These are phyloP conservation scores for Lippia alba DNA, from an alignment of 305 asterid species.

Conservation along the genomic window DNA sequence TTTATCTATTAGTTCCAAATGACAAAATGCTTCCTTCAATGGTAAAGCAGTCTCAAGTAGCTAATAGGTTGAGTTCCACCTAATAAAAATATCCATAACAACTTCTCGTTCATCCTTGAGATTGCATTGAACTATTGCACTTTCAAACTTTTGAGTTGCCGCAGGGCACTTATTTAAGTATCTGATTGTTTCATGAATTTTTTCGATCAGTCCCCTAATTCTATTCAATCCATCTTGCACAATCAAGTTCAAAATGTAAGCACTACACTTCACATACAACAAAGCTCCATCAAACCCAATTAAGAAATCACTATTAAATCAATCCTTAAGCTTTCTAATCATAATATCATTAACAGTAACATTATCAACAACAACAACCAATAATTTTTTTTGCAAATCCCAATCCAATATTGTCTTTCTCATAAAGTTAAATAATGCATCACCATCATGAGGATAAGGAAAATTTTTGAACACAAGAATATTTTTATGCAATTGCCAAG, in stretches of 20 bases:
- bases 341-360: background rate
- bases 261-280: slow-evolving; percentile 7
- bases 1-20: background rate
- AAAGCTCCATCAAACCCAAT: background rate
- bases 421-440: slow-evolving; percentile 2
- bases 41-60: slow-evolving; percentile 21
- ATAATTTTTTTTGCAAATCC: slow-evolving; percentile 25
- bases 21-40: slow-evolving; percentile 20
- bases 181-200: slow-evolving; percentile 13
- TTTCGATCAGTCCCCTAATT: background rate
- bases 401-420: slow-evolving; percentile 16
- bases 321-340: background rate
- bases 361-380: slow-evolving; percentile 17
- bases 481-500: slow-evolving; percentile 24
- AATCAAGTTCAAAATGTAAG: background rate
- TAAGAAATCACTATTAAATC: background rate
- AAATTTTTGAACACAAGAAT: slow-evolving; percentile 14
- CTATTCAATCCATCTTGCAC: background rate
- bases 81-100: slow-evolving; percentile 15
- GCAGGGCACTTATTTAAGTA: slow-evolving; percentile 1
- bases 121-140: background rate
- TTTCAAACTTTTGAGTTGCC: background rate
- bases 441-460: slow-evolving; percentile 27
- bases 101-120: background rate
- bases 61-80: slow-evolving; percentile 32